Evolutionary conservation across 140 eudicot species (phyloP), one percentile per base, ranked within the genome.

Genomic region (Senecio squalidus): DNA sequence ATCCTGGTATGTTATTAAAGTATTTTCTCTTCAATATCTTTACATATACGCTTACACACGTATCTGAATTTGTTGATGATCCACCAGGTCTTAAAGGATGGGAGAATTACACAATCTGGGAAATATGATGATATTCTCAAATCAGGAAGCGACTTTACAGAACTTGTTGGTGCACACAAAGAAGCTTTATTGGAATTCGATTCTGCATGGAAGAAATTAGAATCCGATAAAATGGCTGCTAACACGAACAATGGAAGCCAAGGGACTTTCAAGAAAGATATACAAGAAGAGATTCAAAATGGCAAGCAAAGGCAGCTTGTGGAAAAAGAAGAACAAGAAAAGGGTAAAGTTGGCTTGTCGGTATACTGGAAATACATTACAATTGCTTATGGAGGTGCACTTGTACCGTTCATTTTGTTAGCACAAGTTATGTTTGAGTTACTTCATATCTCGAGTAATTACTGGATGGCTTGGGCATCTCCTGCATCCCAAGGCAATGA

Each of bases 381-480:
- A 51, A 78, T 78, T 6, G 95, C 97, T 31, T 90, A 86, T 65
- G 82, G 94, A 52, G 95, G 97, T 18, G 70, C 76, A 33, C 75
- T 86, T 39, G 81, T 76, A 24, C 95, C 95, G 14, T 57, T 85
- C 9, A 65, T 82, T 57, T 55, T 90, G 71, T 52, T 83, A 55
- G 71, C 90, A 20, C 95, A 80, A 44, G 14, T 81, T 61, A 38
- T 82, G 22, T 90, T 82, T 24, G 90, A 82, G 55, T 2, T 53
- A 21, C 77, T 79, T 76, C 95, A 90, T 48, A 78, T 90, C 56
- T 82, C 82, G 46, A 77, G 98, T 74, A 81, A 83, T 72, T 90
- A 90, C 50, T 90, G 95, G 98, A 78, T 90, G 88, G 91, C 97
- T 29, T 83, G 85, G 98, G 95, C 94, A 48, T 75, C 82, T 24